phyloP scores from a whole-genome alignment of 1,284 basidiomycete genomes.

The Pulveroboletus sp. region DNA sequence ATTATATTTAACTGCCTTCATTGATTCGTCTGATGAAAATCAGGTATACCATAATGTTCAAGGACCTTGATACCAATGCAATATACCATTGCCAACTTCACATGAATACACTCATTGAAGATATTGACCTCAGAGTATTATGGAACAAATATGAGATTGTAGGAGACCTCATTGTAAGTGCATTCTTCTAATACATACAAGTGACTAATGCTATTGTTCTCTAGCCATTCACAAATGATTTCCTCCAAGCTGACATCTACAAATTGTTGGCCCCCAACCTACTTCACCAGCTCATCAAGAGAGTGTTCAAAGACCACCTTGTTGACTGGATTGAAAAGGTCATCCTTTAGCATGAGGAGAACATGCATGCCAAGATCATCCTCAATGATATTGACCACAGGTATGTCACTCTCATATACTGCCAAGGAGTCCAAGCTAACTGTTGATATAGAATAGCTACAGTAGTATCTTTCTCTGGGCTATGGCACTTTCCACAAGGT shows the following conservation, averaged over 20 bases:
- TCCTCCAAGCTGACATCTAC: not conserved
- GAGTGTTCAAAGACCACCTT: not conserved
- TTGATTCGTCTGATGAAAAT: too few relatives aligned
- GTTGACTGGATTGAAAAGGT: not conserved
- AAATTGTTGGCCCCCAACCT: not conserved
- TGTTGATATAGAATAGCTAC: not conserved
- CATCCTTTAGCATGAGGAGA: not conserved
- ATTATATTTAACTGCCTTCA: too few relatives aligned
- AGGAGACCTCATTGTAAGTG: not conserved
- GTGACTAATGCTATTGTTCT: too few relatives aligned
- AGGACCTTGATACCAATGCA: not conserved
- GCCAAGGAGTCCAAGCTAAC: too few relatives aligned
- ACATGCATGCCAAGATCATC: not conserved
- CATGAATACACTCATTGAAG: not conserved
- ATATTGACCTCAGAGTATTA: not conserved
- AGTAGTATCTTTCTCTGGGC: not conserved
- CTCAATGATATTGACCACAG: not conserved
- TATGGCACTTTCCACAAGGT: not conserved
- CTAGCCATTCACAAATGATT: constrained; percentile 1
- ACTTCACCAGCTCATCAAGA: not conserved
- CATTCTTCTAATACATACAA: too few relatives aligned
- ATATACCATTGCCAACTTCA: not conserved
- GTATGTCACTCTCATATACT: too few relatives aligned
- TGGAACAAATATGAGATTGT: constrained; percentile 1
- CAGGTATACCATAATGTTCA: not conserved